phyloP scores from a whole-genome alignment of 345 rosid genomes.

The Theobroma cacao region DNA sequence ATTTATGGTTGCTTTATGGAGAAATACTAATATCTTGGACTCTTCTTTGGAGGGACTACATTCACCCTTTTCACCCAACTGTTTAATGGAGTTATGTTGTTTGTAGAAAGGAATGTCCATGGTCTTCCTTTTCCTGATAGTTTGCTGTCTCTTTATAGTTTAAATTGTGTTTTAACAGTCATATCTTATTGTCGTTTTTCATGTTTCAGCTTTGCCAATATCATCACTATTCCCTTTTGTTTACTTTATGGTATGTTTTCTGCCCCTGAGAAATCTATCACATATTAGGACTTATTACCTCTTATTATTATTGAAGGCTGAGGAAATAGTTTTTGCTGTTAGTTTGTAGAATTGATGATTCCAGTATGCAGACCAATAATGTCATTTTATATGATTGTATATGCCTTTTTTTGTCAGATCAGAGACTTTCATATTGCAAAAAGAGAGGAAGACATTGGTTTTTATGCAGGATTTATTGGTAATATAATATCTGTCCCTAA shows the following conservation, averaged over 20 bases:
- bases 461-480: conserved; percentile 73
- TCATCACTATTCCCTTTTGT: conserved; percentile 79
- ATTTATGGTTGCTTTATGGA: too few species aligned
- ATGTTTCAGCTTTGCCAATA: conserved; percentile 66
- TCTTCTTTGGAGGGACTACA: too few species aligned
- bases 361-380: neutral
- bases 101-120: neutral
- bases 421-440: conserved; percentile 59
- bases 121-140: neutral
- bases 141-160: neutral
- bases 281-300: neutral
- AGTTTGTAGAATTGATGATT: neutral
- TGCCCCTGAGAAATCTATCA: neutral
- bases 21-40: too few species aligned
- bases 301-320: neutral
- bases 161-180: neutral
- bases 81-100: neutral
- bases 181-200: neutral
- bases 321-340: neutral
- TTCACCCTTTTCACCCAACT: neutral
- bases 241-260: conserved; percentile 67
- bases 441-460: conserved; percentile 73
- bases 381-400: neutral
- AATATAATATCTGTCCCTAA: conserved; percentile 14
- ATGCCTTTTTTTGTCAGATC: conserved; percentile 35